These are phyloP conservation scores for Fusarium camptoceras DNA, from an alignment of 2,329 filamentous ascomycete genomes.

Conservation along the genomic window DNA sequence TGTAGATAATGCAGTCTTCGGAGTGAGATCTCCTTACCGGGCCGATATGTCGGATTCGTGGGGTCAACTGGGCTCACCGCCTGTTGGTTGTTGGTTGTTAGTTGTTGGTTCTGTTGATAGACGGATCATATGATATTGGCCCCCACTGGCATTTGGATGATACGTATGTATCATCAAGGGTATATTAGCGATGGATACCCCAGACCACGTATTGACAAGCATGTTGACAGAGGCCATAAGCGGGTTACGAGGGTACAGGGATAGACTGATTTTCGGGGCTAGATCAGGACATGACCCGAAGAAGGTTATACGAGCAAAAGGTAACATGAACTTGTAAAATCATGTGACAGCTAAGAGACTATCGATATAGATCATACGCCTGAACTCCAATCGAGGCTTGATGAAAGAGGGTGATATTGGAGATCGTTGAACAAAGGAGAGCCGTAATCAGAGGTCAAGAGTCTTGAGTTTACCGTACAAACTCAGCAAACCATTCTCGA, in stretches of 20 bases:
- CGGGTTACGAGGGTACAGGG: neutral
- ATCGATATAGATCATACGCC: neutral
- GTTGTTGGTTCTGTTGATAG: neutral
- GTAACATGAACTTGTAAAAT: neutral
- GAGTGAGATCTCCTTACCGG: too few relatives aligned
- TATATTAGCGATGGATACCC: neutral
- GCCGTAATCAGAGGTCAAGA: neutral
- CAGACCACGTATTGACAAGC: neutral
- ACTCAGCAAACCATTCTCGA: conserved; percentile 11
- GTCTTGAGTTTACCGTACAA: conserved; percentile 3
- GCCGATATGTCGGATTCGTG: neutral
- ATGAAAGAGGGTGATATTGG: neutral
- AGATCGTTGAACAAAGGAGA: neutral
- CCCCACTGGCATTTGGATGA: neutral
- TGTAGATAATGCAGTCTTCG: neutral
- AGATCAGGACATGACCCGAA: neutral
- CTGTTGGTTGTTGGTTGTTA: neutral
- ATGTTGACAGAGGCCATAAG: neutral
- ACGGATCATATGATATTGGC: neutral
- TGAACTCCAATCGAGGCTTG: neutral
- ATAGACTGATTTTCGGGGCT: neutral
- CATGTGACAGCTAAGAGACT: neutral
- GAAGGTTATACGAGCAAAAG: neutral
- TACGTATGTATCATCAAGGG: neutral
- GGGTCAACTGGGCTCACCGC: neutral